Conservation (phyloP, 495 filamentous ascomycete genomes). For the Recurvomyces mirabilis region DNA sequence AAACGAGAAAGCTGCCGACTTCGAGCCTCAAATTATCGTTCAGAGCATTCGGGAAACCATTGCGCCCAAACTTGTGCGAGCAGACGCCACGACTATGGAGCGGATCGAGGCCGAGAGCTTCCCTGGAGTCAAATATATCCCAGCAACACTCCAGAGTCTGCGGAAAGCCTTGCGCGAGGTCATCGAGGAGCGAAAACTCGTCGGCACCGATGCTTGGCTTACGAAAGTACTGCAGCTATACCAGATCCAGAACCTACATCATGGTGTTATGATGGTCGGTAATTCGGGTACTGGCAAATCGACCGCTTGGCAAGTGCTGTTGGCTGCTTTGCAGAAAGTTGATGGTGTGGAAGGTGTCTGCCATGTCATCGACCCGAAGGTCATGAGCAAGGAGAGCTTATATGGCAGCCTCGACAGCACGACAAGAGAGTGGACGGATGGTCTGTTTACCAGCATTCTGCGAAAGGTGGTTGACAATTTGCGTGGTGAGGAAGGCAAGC, state of each 20-base stretch:
- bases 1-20: slow-evolving; percentile 47
- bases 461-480: slow-evolving; percentile 98
- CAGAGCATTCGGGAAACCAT: slow-evolving; percentile 98
- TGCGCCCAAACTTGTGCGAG: slow-evolving; percentile 86
- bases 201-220: slow-evolving; percentile 90
- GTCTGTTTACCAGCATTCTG: slow-evolving; percentile 92
- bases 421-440: slow-evolving; percentile 96
- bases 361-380: slow-evolving; percentile 97
- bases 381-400: slow-evolving; percentile 97
- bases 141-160: slow-evolving; percentile 69
- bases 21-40: slow-evolving; percentile 97
- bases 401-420: slow-evolving; percentile 94
- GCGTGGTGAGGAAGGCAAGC: slow-evolving; percentile 87
- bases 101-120: slow-evolving; percentile 76
- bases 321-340: slow-evolving; percentile 81
- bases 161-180: slow-evolving; percentile 70
- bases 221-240: slow-evolving; percentile 91
- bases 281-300: slow-evolving; percentile 93
- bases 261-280: slow-evolving; percentile 99
- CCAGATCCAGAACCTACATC: slow-evolving; percentile 94
- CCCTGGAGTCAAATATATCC: slow-evolving; percentile 84
- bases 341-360: slow-evolving; percentile 88
- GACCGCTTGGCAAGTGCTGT: slow-evolving; percentile 83
- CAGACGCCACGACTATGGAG: slow-evolving; percentile 80
- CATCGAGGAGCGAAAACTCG: slow-evolving; percentile 68